These are phyloP conservation scores for Clavaria fumosa DNA, from an alignment of 768 basidiomycete species.

Conservation along the genomic window DNA sequence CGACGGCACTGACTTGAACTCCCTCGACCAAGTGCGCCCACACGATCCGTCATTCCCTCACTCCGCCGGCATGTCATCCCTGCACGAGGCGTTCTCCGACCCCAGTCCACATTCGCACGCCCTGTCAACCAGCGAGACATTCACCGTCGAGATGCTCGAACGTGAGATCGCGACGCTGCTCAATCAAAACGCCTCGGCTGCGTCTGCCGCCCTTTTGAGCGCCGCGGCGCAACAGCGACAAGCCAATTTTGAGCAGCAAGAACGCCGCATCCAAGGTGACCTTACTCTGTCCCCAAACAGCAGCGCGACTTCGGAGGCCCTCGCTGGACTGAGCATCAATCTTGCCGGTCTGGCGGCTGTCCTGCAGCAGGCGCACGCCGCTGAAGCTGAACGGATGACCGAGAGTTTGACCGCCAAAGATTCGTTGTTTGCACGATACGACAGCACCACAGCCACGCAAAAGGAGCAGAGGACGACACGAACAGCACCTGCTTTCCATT, in stretches of 20 bases:
- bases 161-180: constrained; percentile 63
- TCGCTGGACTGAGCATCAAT: constrained; percentile 36
- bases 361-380: constrained; percentile 50
- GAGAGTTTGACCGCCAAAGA: constrained; percentile 31
- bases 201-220: constrained; percentile 44
- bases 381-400: constrained; percentile 30
- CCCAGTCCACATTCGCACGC: constrained; percentile 23
- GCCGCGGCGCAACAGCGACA: constrained; percentile 60
- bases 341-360: constrained; percentile 61
- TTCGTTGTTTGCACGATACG: constrained; percentile 28
- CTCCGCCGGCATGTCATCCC: constrained; percentile 18
- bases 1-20: constrained; percentile 25
- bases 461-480: constrained; percentile 43
- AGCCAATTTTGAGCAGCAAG: constrained; percentile 25
- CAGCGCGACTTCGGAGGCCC: constrained; percentile 16
- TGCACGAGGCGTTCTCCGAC: constrained; percentile 24
- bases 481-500: constrained; percentile 65
- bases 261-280: constrained; percentile 18
- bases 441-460: constrained; percentile 28
- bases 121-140: constrained; percentile 28
- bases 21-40: no score
- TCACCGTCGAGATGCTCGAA: constrained; percentile 61
- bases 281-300: constrained; percentile 4
- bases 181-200: constrained; percentile 59
- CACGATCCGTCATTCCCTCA: constrained; percentile 18